phyloP scores from a whole-genome alignment of 208 protist species.

The Crithidia brevicula region DNA sequence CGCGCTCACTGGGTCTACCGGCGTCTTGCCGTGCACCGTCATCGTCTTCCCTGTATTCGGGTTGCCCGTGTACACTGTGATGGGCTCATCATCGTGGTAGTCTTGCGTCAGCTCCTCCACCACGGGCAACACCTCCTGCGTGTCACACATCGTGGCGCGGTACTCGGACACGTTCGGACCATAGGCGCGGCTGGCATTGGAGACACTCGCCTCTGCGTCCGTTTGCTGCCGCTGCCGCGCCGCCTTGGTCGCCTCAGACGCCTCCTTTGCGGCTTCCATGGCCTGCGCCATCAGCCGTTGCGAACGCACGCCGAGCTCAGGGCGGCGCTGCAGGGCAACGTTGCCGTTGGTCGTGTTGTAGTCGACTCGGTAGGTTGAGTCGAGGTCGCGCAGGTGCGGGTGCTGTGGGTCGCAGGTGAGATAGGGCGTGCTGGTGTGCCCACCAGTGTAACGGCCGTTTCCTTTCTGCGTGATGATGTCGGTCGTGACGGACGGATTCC shows the following conservation, averaged over 20 bases:
- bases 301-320: slow-evolving; percentile 71
- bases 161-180: slow-evolving; percentile 45
- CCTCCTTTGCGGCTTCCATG: slow-evolving; percentile 50
- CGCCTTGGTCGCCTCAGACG: slow-evolving; percentile 33
- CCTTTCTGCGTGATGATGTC: slow-evolving; percentile 61
- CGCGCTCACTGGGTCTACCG: slow-evolving; percentile 47
- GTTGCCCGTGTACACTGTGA: slow-evolving; percentile 90
- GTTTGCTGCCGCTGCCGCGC: slow-evolving; percentile 18
- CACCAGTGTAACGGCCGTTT: slow-evolving; percentile 53
- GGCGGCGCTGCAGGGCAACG: slow-evolving; percentile 48
- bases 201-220: slow-evolving; percentile 13
- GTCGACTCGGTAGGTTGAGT: slow-evolving; percentile 76
- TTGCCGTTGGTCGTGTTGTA: slow-evolving; percentile 68
- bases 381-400: slow-evolving; percentile 48
- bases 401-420: slow-evolving; percentile 60
- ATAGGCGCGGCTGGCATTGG: slow-evolving; percentile 17
- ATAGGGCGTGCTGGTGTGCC: slow-evolving; percentile 80
- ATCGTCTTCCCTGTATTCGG: slow-evolving; percentile 79
- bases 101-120: slow-evolving; percentile 64
- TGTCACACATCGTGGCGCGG: slow-evolving; percentile 47
- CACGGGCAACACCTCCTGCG: slow-evolving; percentile 54
- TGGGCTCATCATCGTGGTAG: slow-evolving; percentile 80
- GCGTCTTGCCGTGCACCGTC: slow-evolving; percentile 89
- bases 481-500: slow-evolving; percentile 46
- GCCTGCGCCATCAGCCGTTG: slow-evolving; percentile 65